Percentiles rank a stretch among this genome's conserved stretches.
Evolutionary conservation across 805 yeast genomes (phyloP).

Genomic region (Saccharomycopsis javanensis): DNA sequence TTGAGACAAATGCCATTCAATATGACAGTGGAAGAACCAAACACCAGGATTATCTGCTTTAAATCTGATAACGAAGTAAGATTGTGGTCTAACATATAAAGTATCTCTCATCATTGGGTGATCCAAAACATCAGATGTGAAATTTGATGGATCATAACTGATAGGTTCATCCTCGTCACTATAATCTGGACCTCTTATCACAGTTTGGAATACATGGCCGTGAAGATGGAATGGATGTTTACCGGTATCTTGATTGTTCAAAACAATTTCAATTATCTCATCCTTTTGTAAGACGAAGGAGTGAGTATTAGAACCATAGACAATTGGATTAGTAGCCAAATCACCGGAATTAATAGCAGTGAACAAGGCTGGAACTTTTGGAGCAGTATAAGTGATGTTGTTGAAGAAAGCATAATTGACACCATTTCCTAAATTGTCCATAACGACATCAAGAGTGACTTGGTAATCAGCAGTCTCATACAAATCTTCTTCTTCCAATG

Average conservation of each 20-base stretch:
- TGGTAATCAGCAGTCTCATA: conserved; percentile 60
- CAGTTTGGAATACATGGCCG: conserved; percentile 76
- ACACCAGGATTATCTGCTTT: conserved; percentile 94
- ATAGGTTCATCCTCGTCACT: conserved; percentile 43
- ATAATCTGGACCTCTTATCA: conserved; percentile 59
- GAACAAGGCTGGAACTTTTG: conserved; percentile 78
- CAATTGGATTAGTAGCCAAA: conserved; percentile 37
- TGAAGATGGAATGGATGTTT: conserved; percentile 97
- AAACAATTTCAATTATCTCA: conserved; percentile 62
- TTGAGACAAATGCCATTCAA: conserved; percentile 96
- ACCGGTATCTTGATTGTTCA: conserved; percentile 86
- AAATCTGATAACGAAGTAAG: conserved; percentile 79
- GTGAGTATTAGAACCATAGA: conserved; percentile 76
- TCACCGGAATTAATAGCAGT: conserved; percentile 71
- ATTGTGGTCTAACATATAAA: conserved; percentile 68
- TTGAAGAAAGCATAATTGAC: conserved; percentile 95
- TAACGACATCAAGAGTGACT: conserved; percentile 61
- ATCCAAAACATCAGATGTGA: conserved; percentile 46
- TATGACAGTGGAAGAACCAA: conserved; percentile 98
- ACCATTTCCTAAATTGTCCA: conserved; percentile 84
- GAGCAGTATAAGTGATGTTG: conserved; percentile 65
- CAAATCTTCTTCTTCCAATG: conserved; percentile 45
- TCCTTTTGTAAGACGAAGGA: conserved; percentile 51
- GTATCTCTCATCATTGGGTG: conserved; percentile 82
- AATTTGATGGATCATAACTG: conserved; percentile 43